These are phyloP conservation scores for Aphanomyces euteiches DNA, from an alignment of 352 stramenopile genomes.

Conservation along the genomic window DNA sequence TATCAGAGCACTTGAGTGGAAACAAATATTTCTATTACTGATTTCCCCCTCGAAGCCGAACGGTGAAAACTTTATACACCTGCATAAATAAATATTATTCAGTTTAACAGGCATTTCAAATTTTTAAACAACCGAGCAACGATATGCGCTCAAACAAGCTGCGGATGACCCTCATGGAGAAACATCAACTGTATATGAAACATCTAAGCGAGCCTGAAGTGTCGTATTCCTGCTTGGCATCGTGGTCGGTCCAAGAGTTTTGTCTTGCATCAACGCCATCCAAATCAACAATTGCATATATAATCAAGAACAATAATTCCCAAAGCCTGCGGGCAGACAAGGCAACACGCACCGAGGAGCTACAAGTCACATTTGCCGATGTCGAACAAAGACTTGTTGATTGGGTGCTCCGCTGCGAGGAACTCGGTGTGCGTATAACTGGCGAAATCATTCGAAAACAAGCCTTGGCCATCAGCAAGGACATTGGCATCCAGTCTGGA, in stretches of 20 bases:
- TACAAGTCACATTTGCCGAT: background rate
- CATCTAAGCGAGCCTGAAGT: background rate
- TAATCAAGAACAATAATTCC: background rate
- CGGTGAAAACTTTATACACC: too few species aligned
- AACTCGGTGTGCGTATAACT: constrained; percentile 6
- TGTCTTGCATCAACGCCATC: background rate
- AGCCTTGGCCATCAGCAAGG: background rate
- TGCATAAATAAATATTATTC: background rate
- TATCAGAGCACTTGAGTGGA: too few species aligned
- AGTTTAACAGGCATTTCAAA: background rate
- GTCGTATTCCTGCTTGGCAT: background rate
- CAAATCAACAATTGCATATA: background rate
- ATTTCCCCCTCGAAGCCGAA: too few species aligned
- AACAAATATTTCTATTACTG: too few species aligned
- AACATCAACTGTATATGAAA: background rate
- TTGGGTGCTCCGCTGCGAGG: constrained; percentile 6
- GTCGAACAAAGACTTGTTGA: background rate
- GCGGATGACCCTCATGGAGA: background rate
- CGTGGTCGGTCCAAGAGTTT: background rate
- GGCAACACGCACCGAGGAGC: background rate
- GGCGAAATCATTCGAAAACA: constrained; percentile 7
- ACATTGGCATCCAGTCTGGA: background rate
- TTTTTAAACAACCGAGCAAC: background rate
- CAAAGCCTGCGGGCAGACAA: background rate
- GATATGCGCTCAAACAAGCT: background rate